Evolutionary conservation across 2,329 filamentous ascomycete species (phyloP).

Genomic region (Aspergillus jensenii): DNA sequence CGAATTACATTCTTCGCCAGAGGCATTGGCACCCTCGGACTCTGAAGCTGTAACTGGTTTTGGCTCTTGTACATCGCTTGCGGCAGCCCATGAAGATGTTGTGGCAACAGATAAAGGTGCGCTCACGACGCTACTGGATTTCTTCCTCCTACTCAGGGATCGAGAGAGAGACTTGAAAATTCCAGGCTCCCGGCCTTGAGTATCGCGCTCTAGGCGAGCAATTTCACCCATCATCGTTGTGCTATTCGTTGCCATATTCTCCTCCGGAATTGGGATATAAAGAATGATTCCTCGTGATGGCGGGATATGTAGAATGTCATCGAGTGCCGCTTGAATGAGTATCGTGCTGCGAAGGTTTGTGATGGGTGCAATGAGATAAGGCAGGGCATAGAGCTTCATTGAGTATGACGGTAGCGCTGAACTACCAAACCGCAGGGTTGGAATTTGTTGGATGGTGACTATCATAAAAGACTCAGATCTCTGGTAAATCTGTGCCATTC

Average conservation of each 20-base stretch:
- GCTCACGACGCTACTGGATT: conserved; percentile 30
- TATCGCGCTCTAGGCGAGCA: conserved; percentile 54
- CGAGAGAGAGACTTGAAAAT: conserved; percentile 42
- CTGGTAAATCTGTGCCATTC: conserved; percentile 73
- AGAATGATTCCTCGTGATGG: conserved; percentile 69
- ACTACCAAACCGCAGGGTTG: conserved; percentile 72
- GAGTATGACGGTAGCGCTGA: conserved; percentile 78
- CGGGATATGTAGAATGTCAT: conserved; percentile 66
- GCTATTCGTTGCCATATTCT: conserved; percentile 69
- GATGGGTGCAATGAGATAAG: conserved; percentile 66
- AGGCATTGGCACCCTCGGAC: conserved; percentile 5
- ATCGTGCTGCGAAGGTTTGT: conserved; percentile 79
- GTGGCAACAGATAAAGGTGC: conserved; percentile 24
- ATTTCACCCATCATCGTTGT: conserved; percentile 69
- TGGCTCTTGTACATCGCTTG: neutral
- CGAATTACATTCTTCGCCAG: conserved; percentile 9
- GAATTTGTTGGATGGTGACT: conserved; percentile 72
- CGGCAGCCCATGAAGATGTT: conserved; percentile 18
- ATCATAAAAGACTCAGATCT: conserved; percentile 72
- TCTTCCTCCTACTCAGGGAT: conserved; percentile 39
- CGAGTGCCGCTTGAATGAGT: conserved; percentile 74
- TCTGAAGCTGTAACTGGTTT: neutral
- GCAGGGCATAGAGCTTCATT: conserved; percentile 70
- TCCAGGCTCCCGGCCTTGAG: conserved; percentile 41
- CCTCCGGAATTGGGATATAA: conserved; percentile 69